Evolutionary conservation across 371 early-diverging fungal species (phyloP), one percentile per base, ranked within the genome.

Genomic region (Apophysomyces ossiformis): DNA sequence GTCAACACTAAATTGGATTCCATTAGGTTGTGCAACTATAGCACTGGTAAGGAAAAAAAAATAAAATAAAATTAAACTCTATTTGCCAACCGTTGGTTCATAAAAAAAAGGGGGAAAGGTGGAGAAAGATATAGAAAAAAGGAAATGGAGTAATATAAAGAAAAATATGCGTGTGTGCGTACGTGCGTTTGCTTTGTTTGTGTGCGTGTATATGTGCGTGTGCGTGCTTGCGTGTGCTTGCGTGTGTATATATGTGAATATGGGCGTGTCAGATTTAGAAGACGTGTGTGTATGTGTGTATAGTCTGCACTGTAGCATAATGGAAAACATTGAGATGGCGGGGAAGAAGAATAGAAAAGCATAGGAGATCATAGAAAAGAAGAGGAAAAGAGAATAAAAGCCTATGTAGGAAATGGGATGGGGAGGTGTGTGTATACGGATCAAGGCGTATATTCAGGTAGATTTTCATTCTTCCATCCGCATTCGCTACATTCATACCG

Each of bases 401-500:
- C n/a, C 9, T 50, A 50, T 7, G 21, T 50, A 50, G 21, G 16
- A 7, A 21, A 21, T 7, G 16, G n/a, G 54, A 21, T 7, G 54
- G 8, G 26, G 32, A 2, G 32, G 32, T 21, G 21, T 21, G 21
- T 8, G 9, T 26, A 8, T 4, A 60, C 18, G 38, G 58, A 65
- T 32, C 37, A 57, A 6, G 43, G 2, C 47, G 57, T 7, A 47
- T 69, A 58, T 43, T 75, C 75, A 7, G 75, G 75, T 12, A 71
- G 44, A 35, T 65, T 66, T 39, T 75, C 72, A 50, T 67, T 69
- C 64, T 72, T 76, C 76, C 76, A 76, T 38, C 66, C 64, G 62
- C 76, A 76, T 46, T 64, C 47, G 13, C 56, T 21, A 41, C 76
- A 76, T 50, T 76, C 76, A 21, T 76, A 76, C 11, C 70, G 76